These are phyloP conservation scores for Leccinum truebloodii DNA, from an alignment of 768 basidiomycete species.

Conservation along the genomic window DNA sequence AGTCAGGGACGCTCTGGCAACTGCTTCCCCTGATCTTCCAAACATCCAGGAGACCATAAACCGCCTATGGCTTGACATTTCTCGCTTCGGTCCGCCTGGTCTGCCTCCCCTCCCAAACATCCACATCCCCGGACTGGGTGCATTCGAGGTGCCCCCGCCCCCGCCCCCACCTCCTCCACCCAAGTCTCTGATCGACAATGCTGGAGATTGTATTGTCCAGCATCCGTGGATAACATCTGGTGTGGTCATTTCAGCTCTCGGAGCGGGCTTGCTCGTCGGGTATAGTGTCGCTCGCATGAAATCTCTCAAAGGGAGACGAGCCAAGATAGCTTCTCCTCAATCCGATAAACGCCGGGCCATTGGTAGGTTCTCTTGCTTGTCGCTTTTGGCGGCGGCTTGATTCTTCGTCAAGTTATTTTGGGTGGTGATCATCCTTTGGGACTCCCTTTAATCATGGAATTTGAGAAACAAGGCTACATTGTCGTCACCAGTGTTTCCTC, in stretches of 20 bases:
- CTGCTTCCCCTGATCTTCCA: slow-evolving; percentile 61
- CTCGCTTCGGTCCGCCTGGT: slow-evolving; percentile 72
- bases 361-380: slow-evolving; percentile 31
- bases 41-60: slow-evolving; percentile 65
- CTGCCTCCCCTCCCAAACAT: slow-evolving; percentile 49
- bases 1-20: slow-evolving; percentile 54
- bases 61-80: slow-evolving; percentile 75
- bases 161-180: slow-evolving; percentile 56
- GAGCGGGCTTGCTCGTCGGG: slow-evolving; percentile 60
- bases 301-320: slow-evolving; percentile 23
- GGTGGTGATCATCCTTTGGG: slow-evolving; percentile 78
- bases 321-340: slow-evolving; percentile 29
- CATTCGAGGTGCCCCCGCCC: slow-evolving; percentile 74
- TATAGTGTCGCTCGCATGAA: slow-evolving; percentile 41
- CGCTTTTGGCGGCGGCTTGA: slow-evolving; percentile 1
- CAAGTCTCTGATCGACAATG: slow-evolving; percentile 45
- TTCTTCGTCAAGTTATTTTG: slow-evolving; percentile 57
- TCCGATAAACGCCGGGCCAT: slow-evolving; percentile 48
- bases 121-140: slow-evolving; percentile 63
- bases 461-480: slow-evolving; percentile 80
- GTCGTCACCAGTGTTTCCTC: slow-evolving; percentile 78
- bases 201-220: slow-evolving; percentile 51
- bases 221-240: slow-evolving; percentile 65
- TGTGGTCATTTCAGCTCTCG: slow-evolving; percentile 56
- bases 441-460: slow-evolving; percentile 67